Percentiles rank a stretch among this genome's conserved stretches.
Evolutionary conservation across 2,329 filamentous ascomycete species (phyloP).

Genomic region (Aspergillus phoenicis): DNA sequence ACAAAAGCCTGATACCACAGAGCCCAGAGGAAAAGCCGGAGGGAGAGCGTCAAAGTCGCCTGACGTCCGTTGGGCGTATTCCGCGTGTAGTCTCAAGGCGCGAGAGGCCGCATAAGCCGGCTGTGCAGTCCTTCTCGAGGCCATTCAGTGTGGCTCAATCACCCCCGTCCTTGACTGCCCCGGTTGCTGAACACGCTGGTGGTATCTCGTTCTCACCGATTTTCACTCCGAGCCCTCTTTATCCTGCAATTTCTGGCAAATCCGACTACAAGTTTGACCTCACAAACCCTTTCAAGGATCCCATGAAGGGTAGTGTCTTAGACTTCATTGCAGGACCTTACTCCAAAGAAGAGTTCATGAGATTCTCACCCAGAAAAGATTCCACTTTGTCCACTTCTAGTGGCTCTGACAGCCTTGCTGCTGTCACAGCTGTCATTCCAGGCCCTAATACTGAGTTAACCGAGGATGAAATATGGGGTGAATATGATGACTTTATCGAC

Average conservation of each 20-base stretch:
- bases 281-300: slow-evolving; percentile 38
- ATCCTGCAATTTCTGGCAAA: neutral
- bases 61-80: slow-evolving; percentile 82
- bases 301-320: slow-evolving; percentile 31
- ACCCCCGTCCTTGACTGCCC: slow-evolving; percentile 41
- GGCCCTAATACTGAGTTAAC: slow-evolving; percentile 62
- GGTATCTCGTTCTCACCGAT: slow-evolving; percentile 25
- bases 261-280: slow-evolving; percentile 25
- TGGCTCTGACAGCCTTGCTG: slow-evolving; percentile 63
- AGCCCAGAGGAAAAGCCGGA: slow-evolving; percentile 23
- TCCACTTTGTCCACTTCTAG: slow-evolving; percentile 69
- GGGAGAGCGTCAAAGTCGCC: slow-evolving; percentile 59
- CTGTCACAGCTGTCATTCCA: slow-evolving; percentile 69
- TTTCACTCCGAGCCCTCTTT: slow-evolving; percentile 1
- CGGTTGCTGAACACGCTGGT: slow-evolving; percentile 26
- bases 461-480: slow-evolving; percentile 91
- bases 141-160: slow-evolving; percentile 65
- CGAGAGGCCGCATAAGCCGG: slow-evolving; percentile 64
- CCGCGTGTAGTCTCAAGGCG: slow-evolving; percentile 74
- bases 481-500: slow-evolving; percentile 86
- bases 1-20: slow-evolving; percentile 26
- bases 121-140: slow-evolving; percentile 80
- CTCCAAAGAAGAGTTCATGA: slow-evolving; percentile 65
- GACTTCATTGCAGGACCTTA: slow-evolving; percentile 43
- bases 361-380: slow-evolving; percentile 71